Base-by-base conservation (phyloP, 2,329 filamentous ascomycete species). In the Neurospora crassa region DNA sequence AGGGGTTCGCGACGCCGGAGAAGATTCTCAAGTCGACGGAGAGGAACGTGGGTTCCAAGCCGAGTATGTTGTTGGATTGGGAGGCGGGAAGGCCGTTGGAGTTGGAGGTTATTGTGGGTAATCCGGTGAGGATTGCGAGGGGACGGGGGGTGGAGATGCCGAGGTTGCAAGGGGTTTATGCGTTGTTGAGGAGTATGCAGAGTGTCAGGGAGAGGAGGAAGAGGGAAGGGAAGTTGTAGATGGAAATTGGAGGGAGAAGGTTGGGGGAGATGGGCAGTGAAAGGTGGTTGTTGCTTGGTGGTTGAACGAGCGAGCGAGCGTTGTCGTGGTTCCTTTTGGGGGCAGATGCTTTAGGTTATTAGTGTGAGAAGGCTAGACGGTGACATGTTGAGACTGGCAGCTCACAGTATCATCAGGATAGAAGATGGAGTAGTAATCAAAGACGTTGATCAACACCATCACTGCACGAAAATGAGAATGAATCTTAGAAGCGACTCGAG, bases 31-130 rank as follows among this genome's bases (percentile, higher is more conserved):
- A 82, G 70, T 91, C 88, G 75, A 92, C 87, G 41, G 85, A 87
- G 79, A 83, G 85, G 73, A 92, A 92, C 75, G 86, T 83, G 42
- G 90, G 90, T 0, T 89, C 88, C 20, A 86, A 87, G 75, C 87
- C 87, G 40, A 89, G 87, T 75, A 92, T 92, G 91, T 82, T 91
- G 75, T 79, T 90, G 16, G 91, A 92, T 77, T 92, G 90, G 89
- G 89, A 91, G 79, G 84, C 83, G 1, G 88, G 88, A 0, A 84
- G 88, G 76, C 85, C 85, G 53, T 84, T 92, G 84, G 91, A 93
- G 82, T 78, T 92, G 69, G 91, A 92, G 80, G 90, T 91, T 43
- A 91, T 92, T 53, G 78, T 92, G 34, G 90, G 91, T 1, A 92
- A 92, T 77, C 89, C 90, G 0, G 87, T 92, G 40, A 82, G 88